A percentile compares a stretch with the other conserved stretches of the same genome.
Conservation (phyloP, 495 filamentous ascomycete species). For the Clavariopsis aquatica region DNA sequence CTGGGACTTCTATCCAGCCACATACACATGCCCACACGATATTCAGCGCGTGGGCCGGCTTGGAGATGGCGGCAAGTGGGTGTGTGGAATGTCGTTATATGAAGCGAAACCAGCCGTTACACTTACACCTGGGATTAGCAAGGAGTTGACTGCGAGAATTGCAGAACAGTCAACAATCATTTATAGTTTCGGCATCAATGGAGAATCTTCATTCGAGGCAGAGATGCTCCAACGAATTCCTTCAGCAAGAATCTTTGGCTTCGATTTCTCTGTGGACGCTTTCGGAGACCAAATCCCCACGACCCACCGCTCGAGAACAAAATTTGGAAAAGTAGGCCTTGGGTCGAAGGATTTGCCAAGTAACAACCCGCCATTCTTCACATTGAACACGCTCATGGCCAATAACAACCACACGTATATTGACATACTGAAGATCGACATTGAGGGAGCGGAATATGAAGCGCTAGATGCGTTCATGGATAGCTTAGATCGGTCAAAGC, state of each 20-base stretch:
- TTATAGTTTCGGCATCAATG: slow-evolving; percentile 43
- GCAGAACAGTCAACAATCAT: slow-evolving; percentile 25
- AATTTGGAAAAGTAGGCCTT: slow-evolving; percentile 36
- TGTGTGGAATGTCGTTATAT: slow-evolving; percentile 41
- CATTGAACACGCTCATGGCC: slow-evolving; percentile 40
- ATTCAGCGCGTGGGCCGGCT: slow-evolving; percentile 42
- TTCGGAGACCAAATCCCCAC: slow-evolving; percentile 32
- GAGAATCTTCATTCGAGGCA: slow-evolving; percentile 43
- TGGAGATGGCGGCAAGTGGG: slow-evolving; percentile 44
- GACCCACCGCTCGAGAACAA: slow-evolving; percentile 19
- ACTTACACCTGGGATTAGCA: background rate
- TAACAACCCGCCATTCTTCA: slow-evolving; percentile 35
- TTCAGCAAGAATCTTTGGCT: slow-evolving; percentile 40
- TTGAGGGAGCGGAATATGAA: slow-evolving; percentile 43
- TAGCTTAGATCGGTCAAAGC: slow-evolving; percentile 14
- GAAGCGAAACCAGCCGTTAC: slow-evolving; percentile 24
- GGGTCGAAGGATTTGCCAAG: slow-evolving; percentile 24
- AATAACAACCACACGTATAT: slow-evolving; percentile 42
- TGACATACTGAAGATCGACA: slow-evolving; percentile 45
- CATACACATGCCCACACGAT: slow-evolving; percentile 41
- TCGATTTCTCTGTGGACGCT: slow-evolving; percentile 40
- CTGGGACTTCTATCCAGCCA: slow-evolving; percentile 44
- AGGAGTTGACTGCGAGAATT: background rate
- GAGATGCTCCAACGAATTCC: slow-evolving; percentile 41
- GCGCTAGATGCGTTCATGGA: slow-evolving; percentile 34